phyloP scores from a whole-genome alignment of 768 basidiomycete genomes.

The Leccinum incarnatum region DNA sequence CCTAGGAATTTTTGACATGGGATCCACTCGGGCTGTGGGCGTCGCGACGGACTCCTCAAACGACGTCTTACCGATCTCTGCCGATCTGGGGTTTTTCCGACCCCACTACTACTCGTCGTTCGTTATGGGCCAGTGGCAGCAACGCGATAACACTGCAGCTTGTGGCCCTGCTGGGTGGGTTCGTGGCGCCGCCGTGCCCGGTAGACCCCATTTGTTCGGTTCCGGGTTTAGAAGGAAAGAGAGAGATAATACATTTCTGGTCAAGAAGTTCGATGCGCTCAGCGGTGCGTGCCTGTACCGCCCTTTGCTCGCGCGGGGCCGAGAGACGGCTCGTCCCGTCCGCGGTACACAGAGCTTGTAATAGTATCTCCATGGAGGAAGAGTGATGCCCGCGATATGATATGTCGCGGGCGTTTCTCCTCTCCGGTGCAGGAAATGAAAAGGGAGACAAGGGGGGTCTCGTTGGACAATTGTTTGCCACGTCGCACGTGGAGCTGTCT shows the following conservation, averaged over 20 bases:
- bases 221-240: background rate
- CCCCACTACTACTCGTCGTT: background rate
- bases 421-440: background rate
- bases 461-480: background rate
- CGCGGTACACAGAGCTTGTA: background rate
- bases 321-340: background rate
- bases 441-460: background rate
- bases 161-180: background rate
- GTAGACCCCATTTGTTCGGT: background rate
- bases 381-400: slow-evolving; percentile 2
- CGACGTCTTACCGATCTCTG: background rate
- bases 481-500: slow-evolving; percentile 12
- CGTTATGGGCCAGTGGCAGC: background rate
- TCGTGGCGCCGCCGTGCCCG: background rate
- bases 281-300: background rate
- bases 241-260: background rate
- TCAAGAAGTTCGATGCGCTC: background rate
- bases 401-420: background rate
- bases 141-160: background rate
- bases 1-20: background rate
- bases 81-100: background rate
- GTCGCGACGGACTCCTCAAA: background rate
- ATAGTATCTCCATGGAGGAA: slow-evolving; percentile 9
- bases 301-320: slow-evolving; percentile 5
- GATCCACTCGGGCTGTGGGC: background rate